Percentiles rank a stretch among this genome's conserved stretches.
Evolutionary conservation across 2,329 filamentous ascomycete genomes (phyloP).

Genomic region (Botrytis hyacinthi): DNA sequence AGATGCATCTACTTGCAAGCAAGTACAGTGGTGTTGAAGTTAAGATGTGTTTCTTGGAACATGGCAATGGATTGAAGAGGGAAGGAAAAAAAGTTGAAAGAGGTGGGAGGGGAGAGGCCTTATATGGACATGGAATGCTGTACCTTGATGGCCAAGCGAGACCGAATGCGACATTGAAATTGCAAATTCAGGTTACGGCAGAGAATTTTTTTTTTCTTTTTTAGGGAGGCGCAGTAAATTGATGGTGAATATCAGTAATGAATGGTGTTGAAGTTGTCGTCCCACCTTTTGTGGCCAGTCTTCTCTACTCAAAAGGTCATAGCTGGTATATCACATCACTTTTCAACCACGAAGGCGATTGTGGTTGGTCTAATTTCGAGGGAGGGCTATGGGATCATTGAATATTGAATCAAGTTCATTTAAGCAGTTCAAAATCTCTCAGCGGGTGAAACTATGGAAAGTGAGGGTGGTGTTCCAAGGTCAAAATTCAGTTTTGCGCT

Average conservation of each 20-base stretch:
- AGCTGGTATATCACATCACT: background rate
- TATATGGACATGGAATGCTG: background rate
- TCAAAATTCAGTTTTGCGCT: background rate
- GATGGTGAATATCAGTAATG: background rate
- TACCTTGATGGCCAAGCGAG: background rate
- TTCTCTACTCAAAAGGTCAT: background rate
- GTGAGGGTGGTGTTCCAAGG: background rate
- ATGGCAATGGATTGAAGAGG: background rate
- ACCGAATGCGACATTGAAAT: background rate
- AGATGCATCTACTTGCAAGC: background rate
- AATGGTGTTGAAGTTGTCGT: background rate
- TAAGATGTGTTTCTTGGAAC: background rate
- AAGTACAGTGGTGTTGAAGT: background rate
- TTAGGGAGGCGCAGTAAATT: background rate
- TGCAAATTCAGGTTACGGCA: background rate
- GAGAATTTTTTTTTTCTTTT: background rate
- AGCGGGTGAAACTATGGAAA: background rate
- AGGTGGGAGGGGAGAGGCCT: background rate
- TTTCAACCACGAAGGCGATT: background rate
- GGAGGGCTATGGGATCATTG: background rate
- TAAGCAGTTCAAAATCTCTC: background rate
- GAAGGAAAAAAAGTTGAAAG: background rate
- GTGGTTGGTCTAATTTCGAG: background rate
- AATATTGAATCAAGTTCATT: too few relatives aligned
- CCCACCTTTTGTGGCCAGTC: too few relatives aligned